Evolutionary conservation across 768 basidiomycete species (phyloP), one percentile per base, ranked within the genome.

Genomic region (Calocybe indica): DNA sequence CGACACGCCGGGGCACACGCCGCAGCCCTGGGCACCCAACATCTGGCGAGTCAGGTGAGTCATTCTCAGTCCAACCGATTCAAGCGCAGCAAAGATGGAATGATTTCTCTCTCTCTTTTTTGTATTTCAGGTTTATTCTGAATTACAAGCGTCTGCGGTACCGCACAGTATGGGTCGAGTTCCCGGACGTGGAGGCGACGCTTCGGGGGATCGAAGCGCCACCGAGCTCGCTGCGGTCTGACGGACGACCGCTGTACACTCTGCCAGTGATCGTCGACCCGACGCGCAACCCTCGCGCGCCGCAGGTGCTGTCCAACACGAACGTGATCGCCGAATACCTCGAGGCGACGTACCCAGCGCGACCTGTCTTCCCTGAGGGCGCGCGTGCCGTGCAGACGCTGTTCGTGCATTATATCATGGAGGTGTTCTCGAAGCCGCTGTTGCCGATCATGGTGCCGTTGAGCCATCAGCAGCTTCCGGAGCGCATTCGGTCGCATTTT

Each of bases 1-100:
- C 58, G 86, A 88, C 52, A 71, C 82, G 14, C 79, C 75, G 32
- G 80, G 83, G 7, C 70, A 70, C 42, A 72, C 70, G 7, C 70
- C 79, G 1, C 80, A 83, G 45, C 75, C 85, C n/a, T 88, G 85
- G 85, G 80, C 81, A 44, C 86, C 86, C 29, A 85, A 84, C 52
- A 73, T 83, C 29, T 88, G 85, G 85, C 73, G 83, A 38, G 75
- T 88, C 52, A 69, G 86, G 84, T 81, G 45, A 31, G 67, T 46
- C 11, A 10, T 46, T 15, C 3, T 29, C n/a, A 6, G 31, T 15
- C 34, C 36, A 8, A 10, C 33, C 22, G 22, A 22, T 22, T 22
- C 22, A 22, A 22, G 22, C 22, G 22, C 22, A 22, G 22, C 22
- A 22, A 22, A 22, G 22, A 22, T 22, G 22, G 22, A 30, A 51